A percentile compares a stretch with the other conserved stretches of the same genome.
phyloP scores from a whole-genome alignment of 1,284 basidiomycete genomes.

The Takashimella koratensis region DNA sequence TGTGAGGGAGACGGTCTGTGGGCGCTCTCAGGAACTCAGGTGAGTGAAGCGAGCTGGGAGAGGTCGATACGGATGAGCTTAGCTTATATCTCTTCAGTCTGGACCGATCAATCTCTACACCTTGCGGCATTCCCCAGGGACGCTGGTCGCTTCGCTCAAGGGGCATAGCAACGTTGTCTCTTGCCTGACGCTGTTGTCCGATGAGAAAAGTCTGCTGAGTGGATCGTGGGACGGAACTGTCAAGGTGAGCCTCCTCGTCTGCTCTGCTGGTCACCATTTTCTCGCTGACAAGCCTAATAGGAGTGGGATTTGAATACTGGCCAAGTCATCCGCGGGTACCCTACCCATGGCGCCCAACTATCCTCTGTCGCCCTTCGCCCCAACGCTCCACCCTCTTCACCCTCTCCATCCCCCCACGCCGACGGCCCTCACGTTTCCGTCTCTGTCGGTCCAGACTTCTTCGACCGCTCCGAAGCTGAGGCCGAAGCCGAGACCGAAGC shows the following conservation, averaged over 20 bases:
- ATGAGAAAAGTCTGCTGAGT: conserved; percentile 80
- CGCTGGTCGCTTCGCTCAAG: conserved; percentile 65
- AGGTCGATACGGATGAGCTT: conserved; percentile 2
- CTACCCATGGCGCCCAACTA: conserved; percentile 80
- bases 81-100: conserved; percentile 53
- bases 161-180: conserved; percentile 78
- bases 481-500: not conserved
- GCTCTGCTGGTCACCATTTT: not conserved
- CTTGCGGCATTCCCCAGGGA: conserved; percentile 85
- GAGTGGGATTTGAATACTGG: conserved; percentile 99
- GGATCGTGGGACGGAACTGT: conserved; percentile 94
- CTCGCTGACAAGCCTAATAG: conserved; percentile 51
- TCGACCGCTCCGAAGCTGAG: conserved; percentile 8
- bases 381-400: conserved; percentile 28
- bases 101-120: conserved; percentile 89
- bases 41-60: conserved; percentile 49
- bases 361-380: conserved; percentile 78
- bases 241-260: conserved; percentile 57
- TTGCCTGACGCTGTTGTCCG: conserved; percentile 70
- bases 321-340: conserved; percentile 69
- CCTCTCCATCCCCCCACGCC: conserved; percentile 20
- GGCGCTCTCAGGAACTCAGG: conserved; percentile 78
- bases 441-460: conserved; percentile 35
- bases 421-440: conserved; percentile 49
- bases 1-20: conserved; percentile 89